These are phyloP conservation scores for Hygrophila difformis DNA, from an alignment of 257 asterid genomes.

Conservation along the genomic window DNA sequence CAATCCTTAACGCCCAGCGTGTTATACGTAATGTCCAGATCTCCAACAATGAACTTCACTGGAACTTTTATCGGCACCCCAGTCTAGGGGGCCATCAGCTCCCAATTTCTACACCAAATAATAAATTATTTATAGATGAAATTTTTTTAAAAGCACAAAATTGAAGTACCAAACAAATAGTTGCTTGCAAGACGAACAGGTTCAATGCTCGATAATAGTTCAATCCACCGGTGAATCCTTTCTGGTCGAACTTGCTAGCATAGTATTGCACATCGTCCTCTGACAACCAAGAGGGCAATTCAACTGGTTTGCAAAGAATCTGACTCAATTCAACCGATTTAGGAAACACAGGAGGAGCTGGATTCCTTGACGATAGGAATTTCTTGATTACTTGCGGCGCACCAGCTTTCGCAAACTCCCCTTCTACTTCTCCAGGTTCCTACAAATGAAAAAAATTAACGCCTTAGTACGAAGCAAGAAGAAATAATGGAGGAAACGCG, in stretches of 20 bases:
- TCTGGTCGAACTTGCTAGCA: conserved; percentile 34
- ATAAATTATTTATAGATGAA: too few relatives aligned
- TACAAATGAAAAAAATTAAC: conserved; percentile 8
- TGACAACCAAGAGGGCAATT: conserved; percentile 50
- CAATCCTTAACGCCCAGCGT: conserved; percentile 41
- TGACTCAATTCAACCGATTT: conserved; percentile 48
- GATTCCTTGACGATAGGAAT: conserved; percentile 26
- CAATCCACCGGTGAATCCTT: conserved; percentile 56
- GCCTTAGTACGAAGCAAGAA: too few relatives aligned
- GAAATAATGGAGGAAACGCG: too few relatives aligned
- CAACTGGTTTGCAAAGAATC: conserved; percentile 29
- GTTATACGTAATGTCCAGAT: conserved; percentile 37
- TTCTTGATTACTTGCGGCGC: conserved; percentile 30
- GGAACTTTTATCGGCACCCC: conserved; percentile 49
- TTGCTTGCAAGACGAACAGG: conserved; percentile 29
- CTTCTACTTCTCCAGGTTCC: conserved; percentile 53
- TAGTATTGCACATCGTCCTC: conserved; percentile 45
- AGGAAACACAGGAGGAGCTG: conserved; percentile 30
- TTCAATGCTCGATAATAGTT: conserved; percentile 56
- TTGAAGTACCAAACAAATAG: too few relatives aligned
- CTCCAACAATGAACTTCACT: too few relatives aligned
- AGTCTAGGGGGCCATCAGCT: conserved; percentile 40
- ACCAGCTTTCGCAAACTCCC: conserved; percentile 39
- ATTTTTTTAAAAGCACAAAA: too few relatives aligned
- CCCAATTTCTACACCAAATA: conserved; percentile 42